Conservation (phyloP, 441 rosid species). For the Dalechampia spathulata region DNA sequence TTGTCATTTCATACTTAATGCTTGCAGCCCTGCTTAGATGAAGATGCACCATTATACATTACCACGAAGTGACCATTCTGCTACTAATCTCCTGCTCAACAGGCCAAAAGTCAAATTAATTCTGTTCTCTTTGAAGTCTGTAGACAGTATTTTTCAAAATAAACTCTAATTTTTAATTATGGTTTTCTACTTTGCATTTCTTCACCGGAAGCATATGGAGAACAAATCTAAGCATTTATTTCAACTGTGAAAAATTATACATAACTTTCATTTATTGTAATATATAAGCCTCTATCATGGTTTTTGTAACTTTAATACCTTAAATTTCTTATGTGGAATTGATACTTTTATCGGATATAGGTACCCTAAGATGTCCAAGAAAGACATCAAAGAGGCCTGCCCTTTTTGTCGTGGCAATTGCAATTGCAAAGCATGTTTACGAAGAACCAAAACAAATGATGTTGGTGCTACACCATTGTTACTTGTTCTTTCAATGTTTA, state of each 20-base stretch:
- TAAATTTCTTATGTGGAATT: neutral
- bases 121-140: no score
- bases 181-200: no score
- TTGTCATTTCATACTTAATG: neutral
- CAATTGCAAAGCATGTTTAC: constrained; percentile 42
- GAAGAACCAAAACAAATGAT: neutral
- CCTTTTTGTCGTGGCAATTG: constrained; percentile 41
- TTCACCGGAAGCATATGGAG: no score
- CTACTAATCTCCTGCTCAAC: no score
- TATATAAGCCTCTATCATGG: neutral
- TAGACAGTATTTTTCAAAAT: no score
- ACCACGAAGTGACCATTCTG: no score
- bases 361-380: constrained; percentile 38
- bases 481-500: neutral
- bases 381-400: constrained; percentile 29
- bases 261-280: no score
- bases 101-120: no score
- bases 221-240: no score
- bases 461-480: neutral
- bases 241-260: no score
- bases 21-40: neutral
- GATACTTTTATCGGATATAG: constrained; percentile 18
- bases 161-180: no score
- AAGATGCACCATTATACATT: no score
- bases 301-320: neutral